phyloP scores from a whole-genome alignment of 495 filamentous ascomycete genomes.

The Entonaema liquescens region DNA sequence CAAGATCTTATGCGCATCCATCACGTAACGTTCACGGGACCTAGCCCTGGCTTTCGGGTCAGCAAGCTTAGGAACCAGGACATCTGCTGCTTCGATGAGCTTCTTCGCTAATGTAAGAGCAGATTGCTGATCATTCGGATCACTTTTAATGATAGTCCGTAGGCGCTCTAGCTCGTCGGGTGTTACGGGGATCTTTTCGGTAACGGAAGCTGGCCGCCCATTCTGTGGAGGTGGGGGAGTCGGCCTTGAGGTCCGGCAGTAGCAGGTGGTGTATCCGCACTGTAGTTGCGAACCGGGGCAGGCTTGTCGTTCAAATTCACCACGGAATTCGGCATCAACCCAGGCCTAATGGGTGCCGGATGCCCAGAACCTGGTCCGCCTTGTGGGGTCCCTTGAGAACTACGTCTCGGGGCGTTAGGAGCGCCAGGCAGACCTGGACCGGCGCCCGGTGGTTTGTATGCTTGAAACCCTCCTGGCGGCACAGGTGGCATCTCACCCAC shows the following conservation, averaged over 20 bases:
- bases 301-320: conserved; percentile 65
- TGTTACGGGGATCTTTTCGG: conserved; percentile 70
- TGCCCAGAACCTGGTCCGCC: conserved; percentile 57
- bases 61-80: conserved; percentile 74
- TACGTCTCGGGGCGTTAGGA: conserved; percentile 38
- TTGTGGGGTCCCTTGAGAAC: conserved; percentile 43
- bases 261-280: conserved; percentile 50
- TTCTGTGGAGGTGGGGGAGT: conserved; percentile 45
- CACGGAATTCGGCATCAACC: conserved; percentile 68
- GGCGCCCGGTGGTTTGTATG: conserved; percentile 46
- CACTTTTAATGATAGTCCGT: conserved; percentile 69
- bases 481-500: conserved; percentile 65
- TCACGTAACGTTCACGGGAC: conserved; percentile 81
- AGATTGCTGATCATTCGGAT: conserved; percentile 74
- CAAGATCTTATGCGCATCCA: conserved; percentile 87
- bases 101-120: conserved; percentile 83
- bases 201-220: conserved; percentile 35
- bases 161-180: conserved; percentile 78
- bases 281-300: conserved; percentile 78
- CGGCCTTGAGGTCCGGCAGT: conserved; percentile 46
- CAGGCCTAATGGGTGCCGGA: conserved; percentile 81
- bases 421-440: conserved; percentile 46
- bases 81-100: conserved; percentile 81
- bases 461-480: conserved; percentile 53
- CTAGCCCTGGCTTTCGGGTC: conserved; percentile 79